Percentiles rank a stretch among this genome's conserved stretches.
Evolutionary conservation across 2,329 filamentous ascomycete genomes (phyloP).

Genomic region (Knoxdaviesia capensis): DNA sequence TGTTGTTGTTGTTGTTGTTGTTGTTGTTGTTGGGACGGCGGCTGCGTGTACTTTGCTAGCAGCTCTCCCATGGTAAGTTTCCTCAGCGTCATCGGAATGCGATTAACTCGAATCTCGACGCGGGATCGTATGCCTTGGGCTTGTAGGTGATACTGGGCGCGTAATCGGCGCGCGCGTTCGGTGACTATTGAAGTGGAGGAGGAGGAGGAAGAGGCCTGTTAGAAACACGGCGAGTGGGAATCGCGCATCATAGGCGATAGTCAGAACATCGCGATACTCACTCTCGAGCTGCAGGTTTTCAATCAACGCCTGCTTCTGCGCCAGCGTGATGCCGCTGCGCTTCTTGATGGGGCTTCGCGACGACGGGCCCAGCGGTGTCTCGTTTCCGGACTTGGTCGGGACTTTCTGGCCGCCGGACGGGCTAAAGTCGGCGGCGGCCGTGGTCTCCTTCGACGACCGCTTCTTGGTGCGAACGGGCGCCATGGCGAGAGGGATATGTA

Average conservation of each 20-base stretch:
- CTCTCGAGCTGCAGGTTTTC: conserved; percentile 81
- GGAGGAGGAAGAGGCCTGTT: conserved; percentile 4
- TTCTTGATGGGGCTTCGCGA: conserved; percentile 38
- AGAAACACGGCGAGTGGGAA: conserved; percentile 3
- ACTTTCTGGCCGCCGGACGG: conserved; percentile 2
- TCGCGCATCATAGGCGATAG: background rate
- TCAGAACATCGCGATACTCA: conserved; percentile 21
- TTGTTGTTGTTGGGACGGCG: conserved; percentile 17
- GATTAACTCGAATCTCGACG: conserved; percentile 82
- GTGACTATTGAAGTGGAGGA: conserved; percentile 36
- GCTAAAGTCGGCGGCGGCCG: no score
- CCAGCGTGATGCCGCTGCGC: conserved; percentile 38
- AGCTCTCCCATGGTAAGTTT: conserved; percentile 70
- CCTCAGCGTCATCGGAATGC: conserved; percentile 64
- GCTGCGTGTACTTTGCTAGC: conserved; percentile 12
- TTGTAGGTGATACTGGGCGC: conserved; percentile 76
- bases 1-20: conserved; percentile 20
- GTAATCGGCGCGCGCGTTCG: conserved; percentile 67
- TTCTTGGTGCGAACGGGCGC: conserved; percentile 21
- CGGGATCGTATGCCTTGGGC: conserved; percentile 68
- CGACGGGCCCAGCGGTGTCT: no score
- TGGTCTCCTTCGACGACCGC: conserved; percentile 7
- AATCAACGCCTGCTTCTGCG: conserved; percentile 70
- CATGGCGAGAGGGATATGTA: conserved; percentile 16
- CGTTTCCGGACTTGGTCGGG: conserved; percentile 13